A percentile compares a stretch with the other conserved stretches of the same genome.
Conservation (phyloP, 345 rosid genomes). For the Linum lewisii region DNA sequence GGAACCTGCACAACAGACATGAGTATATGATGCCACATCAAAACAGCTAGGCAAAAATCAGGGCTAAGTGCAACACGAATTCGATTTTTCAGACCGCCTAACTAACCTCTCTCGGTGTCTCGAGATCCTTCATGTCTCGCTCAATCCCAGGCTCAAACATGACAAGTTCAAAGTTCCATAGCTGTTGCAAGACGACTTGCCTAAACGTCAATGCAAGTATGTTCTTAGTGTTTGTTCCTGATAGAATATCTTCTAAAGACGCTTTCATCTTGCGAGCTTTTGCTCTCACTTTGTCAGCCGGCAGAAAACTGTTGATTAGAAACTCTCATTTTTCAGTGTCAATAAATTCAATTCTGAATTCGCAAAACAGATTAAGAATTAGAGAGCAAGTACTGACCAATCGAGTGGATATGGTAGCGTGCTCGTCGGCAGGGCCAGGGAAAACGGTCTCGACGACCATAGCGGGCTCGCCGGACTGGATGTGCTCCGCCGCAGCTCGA, state of each 20-base stretch:
- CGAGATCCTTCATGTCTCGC: slow-evolving; percentile 57
- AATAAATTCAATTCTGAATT: not conserved
- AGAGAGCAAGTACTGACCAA: slow-evolving; percentile 38
- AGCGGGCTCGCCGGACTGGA: slow-evolving; percentile 40
- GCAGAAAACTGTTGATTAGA: slow-evolving; percentile 61
- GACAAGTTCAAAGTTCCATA: slow-evolving; percentile 66
- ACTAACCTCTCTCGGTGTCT: slow-evolving; percentile 71
- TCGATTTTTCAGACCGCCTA: not conserved
- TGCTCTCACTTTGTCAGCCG: slow-evolving; percentile 65
- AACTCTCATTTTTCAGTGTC: not conserved
- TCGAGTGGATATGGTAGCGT: slow-evolving; percentile 63
- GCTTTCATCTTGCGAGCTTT: slow-evolving; percentile 46
- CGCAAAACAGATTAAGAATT: not conserved
- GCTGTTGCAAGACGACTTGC: slow-evolving; percentile 68
- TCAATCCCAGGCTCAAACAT: slow-evolving; percentile 60
- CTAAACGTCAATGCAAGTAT: slow-evolving; percentile 87
- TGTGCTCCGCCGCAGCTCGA: slow-evolving; percentile 61
- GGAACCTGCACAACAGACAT: slow-evolving; percentile 35
- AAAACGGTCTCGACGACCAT: slow-evolving; percentile 89
- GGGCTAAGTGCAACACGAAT: not conserved
- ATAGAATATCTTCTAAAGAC: slow-evolving; percentile 38
- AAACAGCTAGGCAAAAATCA: slow-evolving; percentile 2
- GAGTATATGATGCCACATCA: slow-evolving; percentile 12
- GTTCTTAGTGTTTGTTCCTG: slow-evolving; percentile 34
- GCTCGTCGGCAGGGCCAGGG: slow-evolving; percentile 45